Percentiles rank a stretch among this genome's conserved stretches.
Conservation (phyloP, 2,329 filamentous ascomycete species). For the Fusarium newnesense region DNA sequence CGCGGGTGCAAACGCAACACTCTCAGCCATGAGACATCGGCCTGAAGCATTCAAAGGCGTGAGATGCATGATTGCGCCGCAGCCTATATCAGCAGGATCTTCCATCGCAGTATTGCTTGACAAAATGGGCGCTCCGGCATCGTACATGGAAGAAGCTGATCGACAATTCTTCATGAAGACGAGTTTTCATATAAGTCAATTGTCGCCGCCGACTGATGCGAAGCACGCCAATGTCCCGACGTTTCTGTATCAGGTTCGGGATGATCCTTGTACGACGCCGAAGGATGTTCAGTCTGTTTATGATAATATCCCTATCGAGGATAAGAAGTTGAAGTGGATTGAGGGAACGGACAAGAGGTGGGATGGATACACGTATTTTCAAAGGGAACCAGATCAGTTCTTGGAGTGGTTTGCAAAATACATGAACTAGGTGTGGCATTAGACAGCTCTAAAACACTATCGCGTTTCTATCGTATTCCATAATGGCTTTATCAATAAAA, state of each 20-base stretch:
- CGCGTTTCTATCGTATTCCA: fast-evolving
- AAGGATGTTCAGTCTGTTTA: constrained; percentile 29
- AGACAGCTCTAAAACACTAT: neutral
- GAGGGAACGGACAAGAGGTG: constrained; percentile 18
- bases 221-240: constrained; percentile 24
- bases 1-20: constrained; percentile 18
- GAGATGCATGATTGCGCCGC: constrained; percentile 23
- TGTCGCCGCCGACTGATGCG: constrained; percentile 3
- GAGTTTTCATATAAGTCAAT: constrained; percentile 19
- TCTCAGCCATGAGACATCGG: constrained; percentile 11
- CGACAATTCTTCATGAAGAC: constrained; percentile 29
- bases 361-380: constrained; percentile 29
- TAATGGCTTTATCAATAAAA: neutral
- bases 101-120: constrained; percentile 9
- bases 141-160: constrained; percentile 25
- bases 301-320: constrained; percentile 17
- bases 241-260: constrained; percentile 26
- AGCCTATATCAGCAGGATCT: constrained; percentile 10
- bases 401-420: constrained; percentile 27
- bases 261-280: constrained; percentile 18
- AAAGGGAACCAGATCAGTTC: constrained; percentile 25
- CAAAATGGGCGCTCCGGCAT: constrained; percentile 8
- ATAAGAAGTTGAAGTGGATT: constrained; percentile 31
- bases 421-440: neutral
- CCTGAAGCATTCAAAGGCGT: constrained; percentile 17